A percentile compares a stretch with the other conserved stretches of the same genome.
Conservation (phyloP, 2,329 filamentous ascomycete genomes). For the Diaporthe helianthi region DNA sequence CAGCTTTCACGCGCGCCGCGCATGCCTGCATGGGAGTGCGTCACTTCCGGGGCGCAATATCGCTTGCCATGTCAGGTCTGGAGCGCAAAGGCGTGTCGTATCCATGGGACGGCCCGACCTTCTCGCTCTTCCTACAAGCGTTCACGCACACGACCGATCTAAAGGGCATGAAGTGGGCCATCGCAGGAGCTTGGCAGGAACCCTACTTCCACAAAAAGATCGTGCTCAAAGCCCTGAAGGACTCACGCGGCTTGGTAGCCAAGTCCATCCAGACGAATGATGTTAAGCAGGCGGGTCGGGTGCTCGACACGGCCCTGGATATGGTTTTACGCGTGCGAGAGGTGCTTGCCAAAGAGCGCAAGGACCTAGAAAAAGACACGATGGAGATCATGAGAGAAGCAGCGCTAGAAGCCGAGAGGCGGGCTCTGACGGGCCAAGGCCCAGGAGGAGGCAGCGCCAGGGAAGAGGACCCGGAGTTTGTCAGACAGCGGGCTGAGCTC, state of each 20-base stretch:
- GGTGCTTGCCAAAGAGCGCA: slow-evolving; percentile 35
- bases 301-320: slow-evolving; percentile 39
- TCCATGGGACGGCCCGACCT: slow-evolving; percentile 44
- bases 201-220: slow-evolving; percentile 36
- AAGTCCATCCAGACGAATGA: slow-evolving; percentile 21
- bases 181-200: slow-evolving; percentile 36
- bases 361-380: slow-evolving; percentile 37
- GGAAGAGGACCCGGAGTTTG: not conserved
- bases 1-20: slow-evolving; percentile 43
- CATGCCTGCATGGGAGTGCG: slow-evolving; percentile 39
- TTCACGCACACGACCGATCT: slow-evolving; percentile 41
- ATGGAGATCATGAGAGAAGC: slow-evolving; percentile 43
- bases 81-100: slow-evolving; percentile 32
- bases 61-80: slow-evolving; percentile 41
- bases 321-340: slow-evolving; percentile 36
- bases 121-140: slow-evolving; percentile 41
- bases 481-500: slow-evolving; percentile 21
- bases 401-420: slow-evolving; percentile 39
- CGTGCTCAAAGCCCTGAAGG: slow-evolving; percentile 37
- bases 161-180: slow-evolving; percentile 37
- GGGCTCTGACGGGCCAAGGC: not conserved
- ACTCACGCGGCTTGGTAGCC: slow-evolving; percentile 37
- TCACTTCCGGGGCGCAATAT: slow-evolving; percentile 41
- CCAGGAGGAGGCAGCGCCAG: not conserved
- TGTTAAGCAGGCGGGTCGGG: slow-evolving; percentile 28